phyloP scores from a whole-genome alignment of 192 early-diverging fungal species.

The Backusella tuberculispora region DNA sequence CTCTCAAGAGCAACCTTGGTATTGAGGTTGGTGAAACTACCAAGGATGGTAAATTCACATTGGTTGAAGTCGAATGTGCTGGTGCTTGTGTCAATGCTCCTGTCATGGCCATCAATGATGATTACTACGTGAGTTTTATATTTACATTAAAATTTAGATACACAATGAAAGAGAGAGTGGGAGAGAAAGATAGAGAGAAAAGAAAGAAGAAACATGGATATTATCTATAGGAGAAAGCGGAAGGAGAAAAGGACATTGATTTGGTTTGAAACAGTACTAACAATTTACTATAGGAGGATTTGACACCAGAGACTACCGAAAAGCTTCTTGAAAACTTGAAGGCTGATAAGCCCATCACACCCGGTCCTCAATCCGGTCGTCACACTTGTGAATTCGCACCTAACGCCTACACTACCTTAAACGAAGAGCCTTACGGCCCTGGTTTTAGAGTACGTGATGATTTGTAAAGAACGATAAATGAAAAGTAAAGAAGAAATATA shows the following conservation, averaged over 20 bases:
- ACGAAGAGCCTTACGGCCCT: slow-evolving; percentile 86
- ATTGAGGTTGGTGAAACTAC: slow-evolving; percentile 97
- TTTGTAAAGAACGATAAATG: slow-evolving; percentile 59
- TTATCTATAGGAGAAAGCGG: neutral
- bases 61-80: slow-evolving; percentile 99
- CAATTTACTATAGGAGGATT: slow-evolving; percentile 74
- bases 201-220: neutral
- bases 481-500: neutral
- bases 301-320: slow-evolving; percentile 88
- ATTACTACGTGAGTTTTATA: slow-evolving; percentile 79
- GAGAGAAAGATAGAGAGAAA: neutral
- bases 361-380: slow-evolving; percentile 86
- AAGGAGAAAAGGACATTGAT: neutral
- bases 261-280: neutral
- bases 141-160: neutral
- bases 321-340: slow-evolving; percentile 88
- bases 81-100: slow-evolving; percentile 99
- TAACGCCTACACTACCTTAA: slow-evolving; percentile 79
- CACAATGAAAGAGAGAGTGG: neutral
- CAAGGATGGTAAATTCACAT: slow-evolving; percentile 89
- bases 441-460: slow-evolving; percentile 85
- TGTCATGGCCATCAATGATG: slow-evolving; percentile 96
- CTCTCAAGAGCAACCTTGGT: slow-evolving; percentile 84
- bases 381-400: slow-evolving; percentile 87
- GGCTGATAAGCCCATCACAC: slow-evolving; percentile 74